Base-by-base conservation (phyloP, 305 asterid genomes). In the Solanum chacoense region DNA sequence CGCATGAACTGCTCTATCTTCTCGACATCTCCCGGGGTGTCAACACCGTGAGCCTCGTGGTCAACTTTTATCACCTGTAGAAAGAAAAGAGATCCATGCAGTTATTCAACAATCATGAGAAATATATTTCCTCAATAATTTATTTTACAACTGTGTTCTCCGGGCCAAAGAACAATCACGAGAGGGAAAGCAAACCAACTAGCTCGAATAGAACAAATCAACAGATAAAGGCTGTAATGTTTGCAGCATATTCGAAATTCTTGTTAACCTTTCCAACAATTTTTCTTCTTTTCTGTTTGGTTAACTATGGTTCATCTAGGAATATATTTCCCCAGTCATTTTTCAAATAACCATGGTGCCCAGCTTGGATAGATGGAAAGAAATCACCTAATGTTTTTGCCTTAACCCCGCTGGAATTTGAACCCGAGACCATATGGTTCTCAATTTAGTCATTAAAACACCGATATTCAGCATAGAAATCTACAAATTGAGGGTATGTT, bases 11-110 rank as follows among this genome's bases (percentile, higher is more conserved):
- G 31, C 75, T 72, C 88, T 72, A 85, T 88, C 90, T 88, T 88
- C 29, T 88, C 79, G 35, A 88, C 90, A 77, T 88, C 90, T 50
- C 77, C 91, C 1, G 87, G 91, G 45, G 65, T 59, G 72, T 89
- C 91, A 86, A 89, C 89, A 6, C 91, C 91, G 2, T 89, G 91
- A 29, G 89, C 42, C 5, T 89, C 89, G 22, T 89, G 91, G 16
- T 89, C 91, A 65, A 89, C 91, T 77, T 65, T 89, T 26, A 86
- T 89, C 42, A 89, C 91, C 91, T 85, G 76, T 26, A 20, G 9
- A 55, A 35, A 42, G 24, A 72, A 31, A 72, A 71, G 8, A 9
- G 55, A 71, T 8, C 34, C 28, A 12, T 37, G 69, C 69, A 67
- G 24, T 37, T 10, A 81, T 7, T 8, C 1, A 32, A 45, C 36